A percentile compares a stretch with the other conserved stretches of the same genome.
These are phyloP conservation scores for Curvularia sp. DNA, from an alignment of 2,329 filamentous ascomycete genomes.

Conservation along the genomic window DNA sequence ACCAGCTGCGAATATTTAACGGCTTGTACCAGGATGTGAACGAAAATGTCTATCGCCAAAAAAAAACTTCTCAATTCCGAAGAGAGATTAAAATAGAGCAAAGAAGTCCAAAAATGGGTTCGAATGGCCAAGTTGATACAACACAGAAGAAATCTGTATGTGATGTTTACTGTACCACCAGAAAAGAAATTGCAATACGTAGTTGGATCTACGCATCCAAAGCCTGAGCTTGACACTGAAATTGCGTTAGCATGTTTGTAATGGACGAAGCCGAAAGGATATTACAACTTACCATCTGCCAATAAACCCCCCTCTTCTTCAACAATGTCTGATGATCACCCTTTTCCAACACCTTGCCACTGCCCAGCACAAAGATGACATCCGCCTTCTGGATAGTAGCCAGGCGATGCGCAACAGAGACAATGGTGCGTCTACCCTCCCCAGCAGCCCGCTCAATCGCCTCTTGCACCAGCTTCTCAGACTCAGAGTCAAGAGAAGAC, in stretches of 20 bases:
- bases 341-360: slow-evolving; percentile 43
- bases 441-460: slow-evolving; percentile 45
- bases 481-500: slow-evolving; percentile 42
- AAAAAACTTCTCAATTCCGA: neutral
- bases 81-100: neutral
- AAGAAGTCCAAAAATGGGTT: neutral
- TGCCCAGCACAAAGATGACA: slow-evolving; percentile 47
- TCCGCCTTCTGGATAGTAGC: slow-evolving; percentile 50
- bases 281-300: slow-evolving; percentile 41
- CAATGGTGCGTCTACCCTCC: slow-evolving; percentile 36
- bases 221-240: slow-evolving; percentile 49
- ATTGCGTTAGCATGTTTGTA: slow-evolving; percentile 1
- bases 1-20: no score
- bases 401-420: slow-evolving; percentile 49
- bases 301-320: slow-evolving; percentile 44
- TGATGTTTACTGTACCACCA: neutral
- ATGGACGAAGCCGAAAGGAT: neutral
- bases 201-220: slow-evolving; percentile 38
- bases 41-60: neutral
- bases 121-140: neutral
- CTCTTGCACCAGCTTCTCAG: slow-evolving; percentile 45
- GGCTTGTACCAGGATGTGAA: neutral
- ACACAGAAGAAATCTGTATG: neutral
- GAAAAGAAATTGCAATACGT: neutral
- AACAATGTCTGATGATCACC: slow-evolving; percentile 42